Base-by-base conservation (phyloP, 345 rosid genomes). In the Euphorbia peplus region DNA sequence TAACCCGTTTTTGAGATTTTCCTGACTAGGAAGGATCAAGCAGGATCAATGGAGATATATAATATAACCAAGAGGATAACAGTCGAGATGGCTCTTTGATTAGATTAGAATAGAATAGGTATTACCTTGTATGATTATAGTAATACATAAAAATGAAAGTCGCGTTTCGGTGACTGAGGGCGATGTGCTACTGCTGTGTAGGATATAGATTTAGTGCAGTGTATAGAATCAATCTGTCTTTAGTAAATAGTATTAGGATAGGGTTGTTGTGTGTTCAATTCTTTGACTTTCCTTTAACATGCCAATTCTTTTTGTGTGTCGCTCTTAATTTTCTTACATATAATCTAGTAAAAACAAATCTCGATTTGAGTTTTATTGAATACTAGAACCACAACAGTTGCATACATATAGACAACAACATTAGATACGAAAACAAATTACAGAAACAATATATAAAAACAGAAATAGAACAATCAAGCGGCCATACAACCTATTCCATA, bases 401-500 rank as follows among this genome's bases (percentile, higher is more conserved):
- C 4, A 4, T 51, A 52, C 50, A 52, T 18, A n/a, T 52, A 52
- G 3, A 52, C 9, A 3, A n/a, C 57, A 52, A 2, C 6, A n/a
- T 52, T 52, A 7, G 12, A 13, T 44, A 44, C 50, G 12, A 44
- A 15, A 44, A 10, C 0, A 44, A 44, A 44, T 44, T 44, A 44
- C 50, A 44, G 50, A 44, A 42, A 42, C 14, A 11, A 12, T 42
- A 42, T n/a, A n/a, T n/a, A n/a, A n/a, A n/a, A n/a, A n/a, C n/a
- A n/a, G n/a, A n/a, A n/a, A n/a, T n/a, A n/a, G n/a, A n/a, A n/a
- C 13, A 42, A 15, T 44, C 74, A 87, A 60, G 76, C 70, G 62
- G 87, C 52, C 89, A 84, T 78, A 76, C 96, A 90, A 6, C 96
- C 93, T 48, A 87, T 75, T 51, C 93, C 96, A 59, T 72, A 63